phyloP scores from a whole-genome alignment of 164 flowering plant genomes.

The Protea cynaroides region DNA sequence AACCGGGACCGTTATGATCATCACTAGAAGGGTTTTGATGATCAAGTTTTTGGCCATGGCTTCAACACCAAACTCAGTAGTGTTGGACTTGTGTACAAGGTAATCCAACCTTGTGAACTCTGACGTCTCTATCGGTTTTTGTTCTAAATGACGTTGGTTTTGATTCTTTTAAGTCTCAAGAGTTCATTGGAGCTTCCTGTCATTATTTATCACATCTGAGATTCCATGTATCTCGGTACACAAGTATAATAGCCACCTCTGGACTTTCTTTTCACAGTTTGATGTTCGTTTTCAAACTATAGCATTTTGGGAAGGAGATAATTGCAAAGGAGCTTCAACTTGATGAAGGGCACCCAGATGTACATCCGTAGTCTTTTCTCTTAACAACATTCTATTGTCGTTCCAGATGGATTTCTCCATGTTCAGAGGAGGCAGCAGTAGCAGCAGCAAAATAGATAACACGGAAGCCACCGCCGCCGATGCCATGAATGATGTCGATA shows the following conservation, averaged over 20 bases:
- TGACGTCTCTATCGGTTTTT: no score
- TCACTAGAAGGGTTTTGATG: conserved; percentile 63
- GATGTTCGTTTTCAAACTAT: not conserved
- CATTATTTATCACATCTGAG: no score
- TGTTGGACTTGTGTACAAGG: conserved; percentile 68
- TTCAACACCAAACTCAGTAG: conserved; percentile 61
- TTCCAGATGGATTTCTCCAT: conserved; percentile 57
- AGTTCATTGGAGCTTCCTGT: no score
- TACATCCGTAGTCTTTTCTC: conserved; percentile 45
- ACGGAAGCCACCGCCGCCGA: no score
- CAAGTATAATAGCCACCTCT: not conserved
- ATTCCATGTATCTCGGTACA: no score
- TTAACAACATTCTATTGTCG: conserved; percentile 51
- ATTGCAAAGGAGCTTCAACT: conserved; percentile 60
- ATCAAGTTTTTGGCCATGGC: conserved; percentile 62
- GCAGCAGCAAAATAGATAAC: no score
- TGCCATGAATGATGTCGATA: no score
- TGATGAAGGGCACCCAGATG: conserved; percentile 49
- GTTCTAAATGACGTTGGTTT: not conserved
- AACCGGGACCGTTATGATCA: conserved; percentile 53
- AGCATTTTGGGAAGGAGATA: conserved; percentile 60
- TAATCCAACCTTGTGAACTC: conserved; percentile 3
- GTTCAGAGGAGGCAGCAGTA: conserved; percentile 13
- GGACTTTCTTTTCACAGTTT: not conserved
- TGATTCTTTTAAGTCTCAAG: not conserved